Base-by-base conservation (phyloP, 495 filamentous ascomycete species). In the Bryoglossum gracile region DNA sequence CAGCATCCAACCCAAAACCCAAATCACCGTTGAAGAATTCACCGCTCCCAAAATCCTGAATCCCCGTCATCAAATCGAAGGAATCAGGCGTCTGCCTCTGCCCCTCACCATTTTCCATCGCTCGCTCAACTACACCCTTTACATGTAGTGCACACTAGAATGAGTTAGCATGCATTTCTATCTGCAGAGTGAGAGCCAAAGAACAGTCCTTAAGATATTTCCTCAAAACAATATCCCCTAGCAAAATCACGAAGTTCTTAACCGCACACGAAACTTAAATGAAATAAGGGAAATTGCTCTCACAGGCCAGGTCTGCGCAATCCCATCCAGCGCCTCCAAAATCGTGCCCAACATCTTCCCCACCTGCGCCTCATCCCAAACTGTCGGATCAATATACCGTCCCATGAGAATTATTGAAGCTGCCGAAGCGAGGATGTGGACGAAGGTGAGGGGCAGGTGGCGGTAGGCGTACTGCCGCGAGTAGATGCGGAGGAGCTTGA, bases 381-480 rank as follows among this genome's bases (percentile, higher is more conserved):
- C 47, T 8, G 50, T 42, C n/a, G 53, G 37, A 5, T 59, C 44
- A 9, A 64, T 59, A 11, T 56, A 39, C 6, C 58, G 60, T 28
- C 53, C 57, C 60, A 66, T 61, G 11, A 66, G 40, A 13, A 66
- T 56, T 9, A 60, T 55, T 10, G 57, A 58, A 3, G 64, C 58
- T 2, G 64, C 60, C 2, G 62, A 59, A 4, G 62, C 62, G 18
- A 61, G 50, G 19, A 59, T 65, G 48, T 66, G 64, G 4, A 65
- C 50, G 33, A 66, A 63, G 13, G 62, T 62, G 8, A 66, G 37
- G 2, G 64, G 64, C 16, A 66, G 48, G 43, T 54, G 48, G 23
- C 42, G 46, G 22, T 54, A 63, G 14, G 57, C 48, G 48, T 66
- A 62, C 39, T 59, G 53, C 18, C 56, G 50, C 8, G 51, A 47